Percentiles rank a stretch among this genome's conserved stretches.
Conservation (phyloP, 2,329 filamentous ascomycete genomes). For the Hymenoscyphus albidus region DNA sequence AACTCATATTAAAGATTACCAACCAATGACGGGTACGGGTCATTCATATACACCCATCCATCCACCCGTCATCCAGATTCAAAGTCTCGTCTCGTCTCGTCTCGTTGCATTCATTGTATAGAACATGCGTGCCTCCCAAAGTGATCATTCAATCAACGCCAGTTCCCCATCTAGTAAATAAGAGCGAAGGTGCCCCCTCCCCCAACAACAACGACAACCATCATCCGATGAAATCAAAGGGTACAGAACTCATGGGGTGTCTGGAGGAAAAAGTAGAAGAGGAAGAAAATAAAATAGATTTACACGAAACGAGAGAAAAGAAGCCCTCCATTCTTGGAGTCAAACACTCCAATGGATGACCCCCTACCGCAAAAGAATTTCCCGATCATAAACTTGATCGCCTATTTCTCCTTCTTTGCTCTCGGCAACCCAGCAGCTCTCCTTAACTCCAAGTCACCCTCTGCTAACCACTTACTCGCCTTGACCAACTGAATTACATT, state of each 20-base stretch:
- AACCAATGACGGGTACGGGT: conserved; percentile 9
- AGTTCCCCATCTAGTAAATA: background rate
- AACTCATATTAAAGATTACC: conserved; percentile 15
- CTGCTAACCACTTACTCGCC: conserved; percentile 85
- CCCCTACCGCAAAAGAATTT: background rate
- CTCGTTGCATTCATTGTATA: background rate
- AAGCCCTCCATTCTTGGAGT: background rate
- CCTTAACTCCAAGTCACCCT: conserved; percentile 75
- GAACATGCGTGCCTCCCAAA: background rate
- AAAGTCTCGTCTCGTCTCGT: background rate
- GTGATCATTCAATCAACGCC: background rate
- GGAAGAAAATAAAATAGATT: conserved; percentile 5
- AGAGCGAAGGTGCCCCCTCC: background rate
- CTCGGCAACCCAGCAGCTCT: conserved; percentile 51
- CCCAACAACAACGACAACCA: background rate
- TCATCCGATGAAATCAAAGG: background rate
- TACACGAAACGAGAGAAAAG: conserved; percentile 10
- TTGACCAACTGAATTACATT: conserved; percentile 93
- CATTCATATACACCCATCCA: conserved; percentile 1
- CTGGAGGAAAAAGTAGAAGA: background rate
- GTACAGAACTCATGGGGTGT: background rate
- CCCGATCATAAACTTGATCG: background rate
- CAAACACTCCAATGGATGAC: background rate
- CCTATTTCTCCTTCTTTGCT: conserved; percentile 36
- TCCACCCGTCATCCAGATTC: conserved; percentile 3